phyloP scores from a whole-genome alignment of 2,329 filamentous ascomycete species.

The Neurospora sp. region DNA sequence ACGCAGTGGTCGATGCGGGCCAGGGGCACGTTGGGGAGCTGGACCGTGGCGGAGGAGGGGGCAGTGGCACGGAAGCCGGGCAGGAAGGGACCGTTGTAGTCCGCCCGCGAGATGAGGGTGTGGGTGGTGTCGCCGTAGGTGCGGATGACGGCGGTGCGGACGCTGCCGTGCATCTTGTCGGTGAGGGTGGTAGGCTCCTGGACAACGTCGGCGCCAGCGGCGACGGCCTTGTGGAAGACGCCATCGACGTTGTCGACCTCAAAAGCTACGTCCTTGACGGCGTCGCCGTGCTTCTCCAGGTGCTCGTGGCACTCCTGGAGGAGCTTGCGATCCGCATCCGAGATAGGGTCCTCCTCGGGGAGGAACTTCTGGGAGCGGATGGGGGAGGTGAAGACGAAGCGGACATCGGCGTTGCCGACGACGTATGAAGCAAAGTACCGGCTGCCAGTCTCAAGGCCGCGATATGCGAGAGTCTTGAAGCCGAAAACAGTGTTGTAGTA shows the following conservation, averaged over 20 bases:
- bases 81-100: conserved; percentile 69
- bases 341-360: conserved; percentile 49
- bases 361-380: conserved; percentile 51
- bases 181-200: conserved; percentile 43
- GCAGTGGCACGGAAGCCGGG: conserved; percentile 63
- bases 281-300: conserved; percentile 81
- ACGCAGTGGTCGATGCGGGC: conserved; percentile 90
- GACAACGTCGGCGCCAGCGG: conserved; percentile 52
- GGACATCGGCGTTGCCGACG: conserved; percentile 63
- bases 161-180: conserved; percentile 53
- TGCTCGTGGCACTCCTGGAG: conserved; percentile 72
- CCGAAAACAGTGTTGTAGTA: conserved; percentile 86
- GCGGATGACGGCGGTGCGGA: conserved; percentile 69
- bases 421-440: conserved; percentile 77
- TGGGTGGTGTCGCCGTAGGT: conserved; percentile 96
- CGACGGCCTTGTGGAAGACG: conserved; percentile 66
- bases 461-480: conserved; percentile 73
- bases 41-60: conserved; percentile 23
- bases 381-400: conserved; percentile 78
- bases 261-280: conserved; percentile 90
- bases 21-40: conserved; percentile 55
- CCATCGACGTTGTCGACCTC: conserved; percentile 82
- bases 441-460: conserved; percentile 78
- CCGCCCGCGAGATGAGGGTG: conserved; percentile 66
- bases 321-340: conserved; percentile 51